These are phyloP conservation scores for Salix purpurea DNA, from an alignment of 345 rosid species.

Conservation along the genomic window DNA sequence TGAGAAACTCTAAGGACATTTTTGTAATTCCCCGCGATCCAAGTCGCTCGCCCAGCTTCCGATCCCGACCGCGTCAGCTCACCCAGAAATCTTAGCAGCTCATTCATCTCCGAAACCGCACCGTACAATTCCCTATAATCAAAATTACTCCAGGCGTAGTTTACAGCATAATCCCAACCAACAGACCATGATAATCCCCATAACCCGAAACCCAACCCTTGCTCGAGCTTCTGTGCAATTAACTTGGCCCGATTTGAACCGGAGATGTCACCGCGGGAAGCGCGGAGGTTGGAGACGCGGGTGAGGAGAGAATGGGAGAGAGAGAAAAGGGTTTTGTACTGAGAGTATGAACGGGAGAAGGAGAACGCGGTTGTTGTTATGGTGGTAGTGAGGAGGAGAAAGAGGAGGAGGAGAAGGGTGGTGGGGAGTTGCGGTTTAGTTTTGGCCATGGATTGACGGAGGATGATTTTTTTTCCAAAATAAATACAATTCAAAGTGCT, in stretches of 20 bases:
- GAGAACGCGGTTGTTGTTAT: conserved; percentile 26
- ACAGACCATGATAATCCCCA: conserved; percentile 49
- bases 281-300: conserved; percentile 74
- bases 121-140: conserved; percentile 49
- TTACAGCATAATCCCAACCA: conserved; percentile 72
- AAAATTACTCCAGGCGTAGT: conserved; percentile 66
- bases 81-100: conserved; percentile 39
- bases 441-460: conserved; percentile 29
- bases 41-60: conserved; percentile 43
- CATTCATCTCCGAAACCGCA: conserved; percentile 56
- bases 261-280: conserved; percentile 54
- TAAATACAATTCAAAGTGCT: too few species aligned
- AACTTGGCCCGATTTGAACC: conserved; percentile 55
- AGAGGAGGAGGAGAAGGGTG: neutral
- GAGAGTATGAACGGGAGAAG: conserved; percentile 29
- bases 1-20: conserved; percentile 45
- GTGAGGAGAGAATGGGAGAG: conserved; percentile 60
- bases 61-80: conserved; percentile 48
- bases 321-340: conserved; percentile 45
- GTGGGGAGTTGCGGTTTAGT: conserved; percentile 16
- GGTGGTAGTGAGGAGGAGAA: conserved; percentile 19
- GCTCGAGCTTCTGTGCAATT: conserved; percentile 52
- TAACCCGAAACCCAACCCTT: conserved; percentile 41
- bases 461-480: neutral
- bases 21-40: conserved; percentile 48